A percentile compares a stretch with the other conserved stretches of the same genome.
These are phyloP conservation scores for Calocybe indica DNA, from an alignment of 768 basidiomycete species.

Conservation along the genomic window DNA sequence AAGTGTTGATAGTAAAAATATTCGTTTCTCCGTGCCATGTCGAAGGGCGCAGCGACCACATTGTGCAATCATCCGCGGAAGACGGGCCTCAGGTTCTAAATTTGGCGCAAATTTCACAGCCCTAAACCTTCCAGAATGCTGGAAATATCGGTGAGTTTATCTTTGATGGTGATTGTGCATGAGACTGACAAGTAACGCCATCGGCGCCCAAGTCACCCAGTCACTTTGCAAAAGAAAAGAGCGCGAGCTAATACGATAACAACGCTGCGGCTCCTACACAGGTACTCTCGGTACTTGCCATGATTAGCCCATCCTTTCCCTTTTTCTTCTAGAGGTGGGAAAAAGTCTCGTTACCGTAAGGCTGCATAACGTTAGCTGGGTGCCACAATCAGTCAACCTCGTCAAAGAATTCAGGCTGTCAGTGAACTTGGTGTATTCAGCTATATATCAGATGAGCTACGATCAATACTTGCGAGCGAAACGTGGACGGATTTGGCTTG, in stretches of 20 bases:
- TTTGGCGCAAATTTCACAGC: slow-evolving; percentile 28
- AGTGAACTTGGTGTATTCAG: not conserved
- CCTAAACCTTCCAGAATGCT: slow-evolving; percentile 33
- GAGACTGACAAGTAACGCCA: not conserved
- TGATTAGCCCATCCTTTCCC: too few relatives aligned
- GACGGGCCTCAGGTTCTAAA: slow-evolving; percentile 33
- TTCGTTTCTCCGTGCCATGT: too few relatives aligned
- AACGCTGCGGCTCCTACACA: too few relatives aligned
- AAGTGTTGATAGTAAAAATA: too few relatives aligned
- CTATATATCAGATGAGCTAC: slow-evolving; percentile 12
- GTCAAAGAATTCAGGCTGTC: not conserved
- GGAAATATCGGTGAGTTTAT: slow-evolving; percentile 31
- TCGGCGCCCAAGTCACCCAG: not conserved
- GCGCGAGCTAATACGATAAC: too few relatives aligned
- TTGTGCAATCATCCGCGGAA: slow-evolving; percentile 43
- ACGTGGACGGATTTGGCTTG: slow-evolving; percentile 16
- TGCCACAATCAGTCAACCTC: slow-evolving; percentile 33
- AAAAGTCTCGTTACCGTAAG: slow-evolving; percentile 4
- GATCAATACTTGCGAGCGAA: slow-evolving; percentile 13
- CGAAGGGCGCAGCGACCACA: slow-evolving; percentile 17
- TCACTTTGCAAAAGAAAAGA: not conserved
- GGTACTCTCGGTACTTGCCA: too few relatives aligned
- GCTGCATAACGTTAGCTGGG: slow-evolving; percentile 13
- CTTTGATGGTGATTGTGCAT: slow-evolving; percentile 10
- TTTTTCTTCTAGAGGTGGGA: not conserved